Evolutionary conservation across 176 grass and related monocot species (phyloP).

Genomic region (Juncus inflexus): DNA sequence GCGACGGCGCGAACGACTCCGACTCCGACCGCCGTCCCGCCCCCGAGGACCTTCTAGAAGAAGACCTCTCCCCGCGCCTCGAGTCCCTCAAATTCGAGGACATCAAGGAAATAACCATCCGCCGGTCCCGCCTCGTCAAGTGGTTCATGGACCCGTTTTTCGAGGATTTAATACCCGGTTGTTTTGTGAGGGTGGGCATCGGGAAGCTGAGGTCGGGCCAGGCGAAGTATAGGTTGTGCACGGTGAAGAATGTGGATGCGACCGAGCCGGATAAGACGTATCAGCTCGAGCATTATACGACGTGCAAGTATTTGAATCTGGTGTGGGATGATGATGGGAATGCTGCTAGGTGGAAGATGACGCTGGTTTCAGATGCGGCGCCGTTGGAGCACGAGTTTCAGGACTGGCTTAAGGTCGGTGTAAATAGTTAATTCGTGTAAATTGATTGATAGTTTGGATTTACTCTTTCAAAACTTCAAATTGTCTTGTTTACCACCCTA

Average conservation of each 20-base stretch:
- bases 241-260: slow-evolving; percentile 78
- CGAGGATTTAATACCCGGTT: slow-evolving; percentile 65
- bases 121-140: slow-evolving; percentile 73
- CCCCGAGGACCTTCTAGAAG: slow-evolving; percentile 66
- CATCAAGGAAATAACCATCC: slow-evolving; percentile 69
- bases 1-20: slow-evolving; percentile 54
- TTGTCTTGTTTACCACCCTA: too few species aligned
- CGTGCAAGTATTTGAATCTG: slow-evolving; percentile 77
- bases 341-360: slow-evolving; percentile 81
- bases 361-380: slow-evolving; percentile 71
- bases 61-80: slow-evolving; percentile 41
- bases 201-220: slow-evolving; percentile 60
- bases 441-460: too few species aligned
- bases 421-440: too few species aligned
- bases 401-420: slow-evolving; percentile 52
- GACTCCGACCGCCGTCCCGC: slow-evolving; percentile 30
- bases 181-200: slow-evolving; percentile 82
- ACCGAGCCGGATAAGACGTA: slow-evolving; percentile 62
- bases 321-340: slow-evolving; percentile 66
- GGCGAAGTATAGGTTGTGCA: slow-evolving; percentile 77
- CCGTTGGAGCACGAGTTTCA: slow-evolving; percentile 71
- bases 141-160: slow-evolving; percentile 99
- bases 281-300: slow-evolving; percentile 68
- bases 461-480: too few species aligned
- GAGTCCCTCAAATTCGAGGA: slow-evolving; percentile 73